Evolutionary conservation across 495 filamentous ascomycete genomes (phyloP).

Genomic region (Articulospora tetracladia): DNA sequence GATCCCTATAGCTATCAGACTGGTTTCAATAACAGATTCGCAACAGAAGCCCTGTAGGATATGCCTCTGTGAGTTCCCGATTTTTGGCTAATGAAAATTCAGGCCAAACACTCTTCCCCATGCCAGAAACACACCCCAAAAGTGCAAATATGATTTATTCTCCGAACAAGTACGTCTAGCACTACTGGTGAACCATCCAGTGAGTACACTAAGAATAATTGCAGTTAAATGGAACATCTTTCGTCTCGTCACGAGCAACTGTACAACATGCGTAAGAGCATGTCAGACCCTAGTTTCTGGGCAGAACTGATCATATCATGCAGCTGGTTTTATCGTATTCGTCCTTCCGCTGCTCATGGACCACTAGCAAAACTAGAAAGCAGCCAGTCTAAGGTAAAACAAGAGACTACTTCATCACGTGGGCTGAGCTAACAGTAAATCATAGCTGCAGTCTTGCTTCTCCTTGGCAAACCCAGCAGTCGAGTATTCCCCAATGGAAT

Average conservation of each 20-base stretch:
- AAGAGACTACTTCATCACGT: not conserved
- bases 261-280: constrained; percentile 5
- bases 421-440: not conserved
- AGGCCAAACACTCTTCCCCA: constrained; percentile 7
- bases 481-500: not conserved
- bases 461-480: constrained; percentile 6
- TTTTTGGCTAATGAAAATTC: not conserved
- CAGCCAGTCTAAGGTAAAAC: not conserved
- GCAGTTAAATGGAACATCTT: constrained; percentile 2
- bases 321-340: constrained; percentile 11
- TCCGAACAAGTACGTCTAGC: constrained; percentile 3
- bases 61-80: not conserved
- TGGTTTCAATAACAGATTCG: constrained; percentile 19
- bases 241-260: constrained; percentile 2
- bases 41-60: constrained; percentile 5
- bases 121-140: constrained; percentile 7
- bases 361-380: not conserved
- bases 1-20: constrained; percentile 20
- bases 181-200: not conserved
- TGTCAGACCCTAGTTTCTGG: not conserved
- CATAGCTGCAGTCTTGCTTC: constrained; percentile 3
- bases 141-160: constrained; percentile 7
- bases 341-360: constrained; percentile 3
- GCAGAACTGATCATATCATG: not conserved
- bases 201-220: not conserved